Percentiles rank a stretch among this genome's conserved stretches.
These are phyloP conservation scores for Chalciporus piperatus DNA, from an alignment of 768 basidiomycete species.

Conservation along the genomic window DNA sequence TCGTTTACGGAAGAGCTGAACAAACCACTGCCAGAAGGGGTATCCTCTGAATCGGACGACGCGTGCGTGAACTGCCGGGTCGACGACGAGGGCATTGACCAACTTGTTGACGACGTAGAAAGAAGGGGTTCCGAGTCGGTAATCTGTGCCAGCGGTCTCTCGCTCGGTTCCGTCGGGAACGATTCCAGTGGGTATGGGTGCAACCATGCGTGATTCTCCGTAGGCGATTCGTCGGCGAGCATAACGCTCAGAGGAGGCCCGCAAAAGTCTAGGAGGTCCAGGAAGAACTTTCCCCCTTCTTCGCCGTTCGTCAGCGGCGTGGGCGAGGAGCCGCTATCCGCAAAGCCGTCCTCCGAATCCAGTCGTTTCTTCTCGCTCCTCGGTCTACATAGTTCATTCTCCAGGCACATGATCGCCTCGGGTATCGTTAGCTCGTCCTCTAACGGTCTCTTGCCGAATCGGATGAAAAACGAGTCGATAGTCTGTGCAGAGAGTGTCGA, in stretches of 20 bases:
- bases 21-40: conserved; percentile 15
- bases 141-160: conserved; percentile 40
- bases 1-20: conserved; percentile 13
- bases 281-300: conserved; percentile 35
- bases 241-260: conserved; percentile 43
- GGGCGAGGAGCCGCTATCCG: conserved; percentile 48
- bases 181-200: conserved; percentile 14
- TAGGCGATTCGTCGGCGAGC: conserved; percentile 28
- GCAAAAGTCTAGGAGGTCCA: conserved; percentile 62
- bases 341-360: conserved; percentile 42
- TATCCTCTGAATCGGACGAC: conserved; percentile 47
- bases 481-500: conserved; percentile 84
- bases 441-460: conserved; percentile 58
- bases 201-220: conserved; percentile 17
- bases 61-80: conserved; percentile 37
- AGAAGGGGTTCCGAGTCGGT: conserved; percentile 31
- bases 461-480: conserved; percentile 77
- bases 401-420: conserved; percentile 81
- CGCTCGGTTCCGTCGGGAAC: conserved; percentile 45
- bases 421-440: conserved; percentile 74
- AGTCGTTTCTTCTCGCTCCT: conserved; percentile 67
- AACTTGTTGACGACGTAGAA: conserved; percentile 8
- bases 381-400: conserved; percentile 76
- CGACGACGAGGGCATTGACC: conserved; percentile 9
- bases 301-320: conserved; percentile 50